Evolutionary conservation across 1,284 basidiomycete genomes (phyloP).

Genomic region (Termitomyces sp.): DNA sequence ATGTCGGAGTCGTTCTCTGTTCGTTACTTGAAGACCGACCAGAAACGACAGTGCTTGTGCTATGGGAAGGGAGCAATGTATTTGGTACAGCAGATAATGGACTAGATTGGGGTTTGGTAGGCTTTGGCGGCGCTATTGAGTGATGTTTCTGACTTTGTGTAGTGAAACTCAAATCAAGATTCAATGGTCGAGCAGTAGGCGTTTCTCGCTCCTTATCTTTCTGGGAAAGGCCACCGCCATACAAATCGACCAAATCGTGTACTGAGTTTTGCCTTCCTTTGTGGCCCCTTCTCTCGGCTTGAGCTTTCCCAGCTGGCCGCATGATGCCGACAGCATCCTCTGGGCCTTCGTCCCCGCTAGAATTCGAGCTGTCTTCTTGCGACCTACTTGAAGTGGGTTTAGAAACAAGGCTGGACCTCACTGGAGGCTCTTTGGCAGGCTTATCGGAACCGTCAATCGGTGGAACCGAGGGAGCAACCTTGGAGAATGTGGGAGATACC

Average conservation of each 20-base stretch:
- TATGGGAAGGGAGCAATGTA: conserved; percentile 4
- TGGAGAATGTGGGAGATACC: conserved; percentile 29
- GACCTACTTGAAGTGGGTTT: conserved; percentile 15
- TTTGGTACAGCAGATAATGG: conserved; percentile 2
- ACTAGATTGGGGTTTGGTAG: conserved; percentile 5
- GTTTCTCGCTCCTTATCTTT: conserved; percentile 35
- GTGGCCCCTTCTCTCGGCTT: conserved; percentile 22
- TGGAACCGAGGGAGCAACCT: conserved; percentile 32
- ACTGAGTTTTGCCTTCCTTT: conserved; percentile 71
- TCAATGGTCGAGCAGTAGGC: background rate
- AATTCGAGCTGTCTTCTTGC: conserved; percentile 34
- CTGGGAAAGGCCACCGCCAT: conserved; percentile 47
- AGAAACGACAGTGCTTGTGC: background rate
- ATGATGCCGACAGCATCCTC: conserved; percentile 45
- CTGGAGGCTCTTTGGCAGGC: conserved; percentile 18
- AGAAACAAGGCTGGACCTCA: conserved; percentile 27
- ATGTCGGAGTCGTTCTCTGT: conserved; percentile 17
- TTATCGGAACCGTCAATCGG: conserved; percentile 22
- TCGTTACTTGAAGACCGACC: conserved; percentile 6
- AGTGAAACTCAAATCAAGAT: background rate
- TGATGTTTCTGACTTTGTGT: conserved; percentile 6
- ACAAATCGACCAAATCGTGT: conserved; percentile 72
- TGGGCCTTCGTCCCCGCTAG: conserved; percentile 59
- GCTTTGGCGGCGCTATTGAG: background rate
- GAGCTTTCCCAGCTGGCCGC: conserved; percentile 20